A percentile compares a stretch with the other conserved stretches of the same genome.
Conservation (phyloP, 805 yeast genomes). For the Ogataea trehalophila region DNA sequence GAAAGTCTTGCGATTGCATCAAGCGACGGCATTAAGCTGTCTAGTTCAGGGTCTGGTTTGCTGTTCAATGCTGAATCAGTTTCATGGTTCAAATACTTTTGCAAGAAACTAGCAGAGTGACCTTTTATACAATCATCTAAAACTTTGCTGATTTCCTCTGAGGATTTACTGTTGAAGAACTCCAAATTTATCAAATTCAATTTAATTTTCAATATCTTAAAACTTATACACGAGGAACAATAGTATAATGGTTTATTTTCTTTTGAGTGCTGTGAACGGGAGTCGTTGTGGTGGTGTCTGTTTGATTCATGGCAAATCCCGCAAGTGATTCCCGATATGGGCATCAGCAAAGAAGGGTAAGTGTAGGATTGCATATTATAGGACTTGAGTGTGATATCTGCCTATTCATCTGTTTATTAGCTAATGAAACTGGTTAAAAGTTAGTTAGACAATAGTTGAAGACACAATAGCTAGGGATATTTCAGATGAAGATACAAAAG, state of each 20-base stretch:
- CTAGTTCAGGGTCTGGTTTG: constrained; percentile 1
- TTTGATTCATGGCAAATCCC: constrained; percentile 14
- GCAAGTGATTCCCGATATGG: constrained; percentile 6
- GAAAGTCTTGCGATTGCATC: constrained; percentile 27
- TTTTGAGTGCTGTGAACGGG: neutral
- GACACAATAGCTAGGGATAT: too few relatives aligned
- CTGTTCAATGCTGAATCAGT: neutral
- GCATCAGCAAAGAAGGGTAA: neutral
- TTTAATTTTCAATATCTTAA: constrained; percentile 20
- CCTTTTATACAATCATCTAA: constrained; percentile 24
- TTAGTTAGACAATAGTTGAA: too few relatives aligned
- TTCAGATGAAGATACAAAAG: too few relatives aligned
- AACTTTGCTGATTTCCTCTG: constrained; percentile 20
- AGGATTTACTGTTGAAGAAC: constrained; percentile 13
- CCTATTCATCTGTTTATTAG: too few relatives aligned
- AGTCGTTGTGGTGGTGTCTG: neutral
- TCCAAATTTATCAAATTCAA: constrained; percentile 19
- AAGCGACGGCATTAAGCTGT: constrained; percentile 15
- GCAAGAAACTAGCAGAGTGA: constrained; percentile 14
- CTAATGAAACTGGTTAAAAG: too few relatives aligned
- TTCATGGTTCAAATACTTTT: constrained; percentile 10
- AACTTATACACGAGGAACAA: constrained; percentile 27
- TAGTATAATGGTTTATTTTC: constrained; percentile 7
- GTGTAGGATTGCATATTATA: too few relatives aligned
- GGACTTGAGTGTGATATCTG: too few relatives aligned